Base-by-base conservation (phyloP, 495 filamentous ascomycete species). In the Hypoxylon cercidicola region DNA sequence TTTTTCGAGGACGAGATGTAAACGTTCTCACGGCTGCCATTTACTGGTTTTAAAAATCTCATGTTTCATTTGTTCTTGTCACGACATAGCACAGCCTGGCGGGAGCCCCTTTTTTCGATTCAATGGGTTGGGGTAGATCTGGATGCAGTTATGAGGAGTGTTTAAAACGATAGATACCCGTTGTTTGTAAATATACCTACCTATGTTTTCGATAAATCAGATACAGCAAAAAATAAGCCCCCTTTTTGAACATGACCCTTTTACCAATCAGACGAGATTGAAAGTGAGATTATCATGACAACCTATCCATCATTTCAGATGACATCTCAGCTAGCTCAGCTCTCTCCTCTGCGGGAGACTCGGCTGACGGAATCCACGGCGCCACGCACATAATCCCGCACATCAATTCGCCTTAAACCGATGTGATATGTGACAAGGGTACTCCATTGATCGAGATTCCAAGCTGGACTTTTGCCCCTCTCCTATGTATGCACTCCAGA, bases 1-100 rank as follows among this genome's bases (percentile, higher is more conserved):
- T 94, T 95, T 75, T 94, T 94, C 70, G 89, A 93, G 79, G 89
- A 92, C 63, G 86, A 88, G 69, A 82, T 78, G 57, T 75, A 70
- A 56, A 61, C 10, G 12, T 23, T 15, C 5, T 40, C 13, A 10
- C 28, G 10, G 10, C 11, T 4, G 23, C 1, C 13, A 16, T 55
- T 21, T 19, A 4, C 35, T 43, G 34, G 18, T 6, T 18, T 15
- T 21, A 10, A 40, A 16, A 3, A 10, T 18, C 18, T 32, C 18
- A 8, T 34, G 0, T 28, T 16, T 30, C 39, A 18, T 28, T 4
- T 15, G 1, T 34, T 23, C 12, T 16, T 15, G 2, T 8, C 25
- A 4, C 12, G 43, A 34, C 34, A 35, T 50, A 40, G 44, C 49
- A 23, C 13, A 28, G 39, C 53, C 21, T 25, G 11, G 47, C 20